Conservation (phyloP, 1,284 basidiomycete species). For the Boletus sp. region DNA sequence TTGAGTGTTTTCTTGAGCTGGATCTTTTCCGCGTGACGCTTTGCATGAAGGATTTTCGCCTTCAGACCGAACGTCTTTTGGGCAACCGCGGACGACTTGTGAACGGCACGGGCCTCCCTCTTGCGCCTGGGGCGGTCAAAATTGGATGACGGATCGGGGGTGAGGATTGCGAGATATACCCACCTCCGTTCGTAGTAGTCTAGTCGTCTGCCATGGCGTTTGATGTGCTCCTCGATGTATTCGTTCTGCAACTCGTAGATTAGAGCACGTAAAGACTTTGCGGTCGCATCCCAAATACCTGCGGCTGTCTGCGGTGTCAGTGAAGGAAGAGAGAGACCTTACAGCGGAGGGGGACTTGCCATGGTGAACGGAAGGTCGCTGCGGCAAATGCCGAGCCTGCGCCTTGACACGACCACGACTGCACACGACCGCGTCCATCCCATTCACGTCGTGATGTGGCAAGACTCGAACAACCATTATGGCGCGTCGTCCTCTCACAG, state of each 20-base stretch:
- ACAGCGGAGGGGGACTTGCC: conserved; percentile 41
- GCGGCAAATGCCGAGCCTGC: conserved; percentile 27
- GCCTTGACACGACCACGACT: conserved; percentile 3
- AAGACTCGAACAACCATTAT: conserved; percentile 53
- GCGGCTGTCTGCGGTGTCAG: conserved; percentile 49
- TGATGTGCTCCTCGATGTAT: conserved; percentile 89
- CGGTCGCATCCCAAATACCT: conserved; percentile 42
- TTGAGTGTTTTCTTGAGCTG: conserved; percentile 99
- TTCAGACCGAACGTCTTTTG: conserved; percentile 97
- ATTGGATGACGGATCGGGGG: conserved; percentile 4
- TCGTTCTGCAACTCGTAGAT: conserved; percentile 59
- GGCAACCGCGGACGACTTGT: conserved; percentile 82
- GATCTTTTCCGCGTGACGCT: conserved; percentile 95
- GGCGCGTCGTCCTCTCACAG: conserved; percentile 51
- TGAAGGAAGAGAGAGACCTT: conserved; percentile 16
- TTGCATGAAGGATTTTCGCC: conserved; percentile 95
- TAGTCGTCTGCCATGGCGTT: conserved; percentile 79
- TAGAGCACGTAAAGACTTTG: conserved; percentile 7
- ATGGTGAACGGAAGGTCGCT: conserved; percentile 40
- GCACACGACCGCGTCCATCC: conserved; percentile 13
- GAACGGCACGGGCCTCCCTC: conserved; percentile 86
- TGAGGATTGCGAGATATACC: conserved; percentile 27
- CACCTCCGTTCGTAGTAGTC: conserved; percentile 84
- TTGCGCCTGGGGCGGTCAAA: conserved; percentile 68
- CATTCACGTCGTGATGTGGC: conserved; percentile 58